Conservation (phyloP, 179 eudicot genomes). For the Spergularia azorica region DNA sequence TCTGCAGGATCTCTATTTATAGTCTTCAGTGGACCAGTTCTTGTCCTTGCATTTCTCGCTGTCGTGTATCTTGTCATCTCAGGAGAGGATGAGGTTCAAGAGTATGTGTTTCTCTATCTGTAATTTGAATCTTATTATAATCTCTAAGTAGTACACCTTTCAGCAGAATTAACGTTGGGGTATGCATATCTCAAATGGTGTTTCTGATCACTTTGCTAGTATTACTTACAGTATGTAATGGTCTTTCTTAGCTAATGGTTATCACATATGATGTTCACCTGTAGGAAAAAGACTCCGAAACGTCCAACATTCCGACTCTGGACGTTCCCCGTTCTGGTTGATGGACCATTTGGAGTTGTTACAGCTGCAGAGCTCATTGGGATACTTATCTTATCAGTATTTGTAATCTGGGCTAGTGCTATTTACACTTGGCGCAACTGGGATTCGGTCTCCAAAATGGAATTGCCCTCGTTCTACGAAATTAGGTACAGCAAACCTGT, state of each 20-base stretch:
- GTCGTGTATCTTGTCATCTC: conserved; percentile 47
- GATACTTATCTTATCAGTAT: conserved; percentile 46
- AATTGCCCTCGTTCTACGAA: conserved; percentile 33
- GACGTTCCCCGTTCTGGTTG: conserved; percentile 84
- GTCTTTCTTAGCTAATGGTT: not conserved
- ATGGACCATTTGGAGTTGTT: conserved; percentile 84
- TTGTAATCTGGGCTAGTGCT: conserved; percentile 55
- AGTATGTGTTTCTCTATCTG: conserved; percentile 39
- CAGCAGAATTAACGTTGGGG: not conserved
- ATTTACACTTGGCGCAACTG: conserved; percentile 38
- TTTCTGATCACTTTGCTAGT: not conserved
- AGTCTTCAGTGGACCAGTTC: conserved; percentile 59
- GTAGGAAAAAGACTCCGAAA: conserved; percentile 51
- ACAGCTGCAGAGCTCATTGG: conserved; percentile 76
- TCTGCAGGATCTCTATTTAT: conserved; percentile 64
- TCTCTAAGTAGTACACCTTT: not conserved
- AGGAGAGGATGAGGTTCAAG: conserved; percentile 55
- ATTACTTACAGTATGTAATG: not conserved
- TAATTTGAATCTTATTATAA: too few species aligned
- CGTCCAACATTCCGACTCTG: conserved; percentile 55
- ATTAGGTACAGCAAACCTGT: conserved; percentile 35
- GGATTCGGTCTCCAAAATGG: conserved; percentile 24
- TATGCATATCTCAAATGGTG: not conserved
- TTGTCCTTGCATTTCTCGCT: conserved; percentile 66
- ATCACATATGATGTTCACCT: conserved; percentile 7